These are phyloP conservation scores for Hemisphaericaspora nanyangensis DNA, from an alignment of 805 yeast genomes.

Conservation along the genomic window DNA sequence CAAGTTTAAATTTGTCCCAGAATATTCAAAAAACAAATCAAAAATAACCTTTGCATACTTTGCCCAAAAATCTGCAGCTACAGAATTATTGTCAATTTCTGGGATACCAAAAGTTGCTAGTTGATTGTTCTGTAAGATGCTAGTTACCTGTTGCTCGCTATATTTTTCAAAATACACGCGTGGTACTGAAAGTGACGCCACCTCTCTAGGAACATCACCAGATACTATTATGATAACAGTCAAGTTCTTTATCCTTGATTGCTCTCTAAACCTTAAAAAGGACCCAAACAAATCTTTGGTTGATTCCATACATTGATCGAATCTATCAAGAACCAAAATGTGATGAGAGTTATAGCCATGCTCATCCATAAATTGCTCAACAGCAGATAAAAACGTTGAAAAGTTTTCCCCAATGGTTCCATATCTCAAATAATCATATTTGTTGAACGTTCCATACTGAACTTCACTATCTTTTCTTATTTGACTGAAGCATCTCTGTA, in stretches of 20 bases:
- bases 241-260: conserved; percentile 27
- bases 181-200: conserved; percentile 39
- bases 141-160: conserved; percentile 28
- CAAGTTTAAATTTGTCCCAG: conserved; percentile 42
- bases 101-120: conserved; percentile 20
- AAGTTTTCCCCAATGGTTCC: conserved; percentile 38
- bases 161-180: conserved; percentile 38
- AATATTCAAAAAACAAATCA: conserved; percentile 41
- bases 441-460: background rate
- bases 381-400: conserved; percentile 34
- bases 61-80: conserved; percentile 31
- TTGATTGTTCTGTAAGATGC: conserved; percentile 32
- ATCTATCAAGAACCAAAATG: conserved; percentile 44
- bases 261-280: conserved; percentile 42
- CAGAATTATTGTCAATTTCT: conserved; percentile 12
- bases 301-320: conserved; percentile 45
- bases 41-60: conserved; percentile 42
- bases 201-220: conserved; percentile 33
- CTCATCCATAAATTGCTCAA: conserved; percentile 35
- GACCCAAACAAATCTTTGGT: conserved; percentile 38
- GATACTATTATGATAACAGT: conserved; percentile 39
- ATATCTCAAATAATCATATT: conserved; percentile 10
- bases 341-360: conserved; percentile 30
- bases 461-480: conserved; percentile 34
- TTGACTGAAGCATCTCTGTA: conserved; percentile 38